Evolutionary conservation across 371 early-diverging fungal species (phyloP).

Genomic region (Apophysomyces sp.): DNA sequence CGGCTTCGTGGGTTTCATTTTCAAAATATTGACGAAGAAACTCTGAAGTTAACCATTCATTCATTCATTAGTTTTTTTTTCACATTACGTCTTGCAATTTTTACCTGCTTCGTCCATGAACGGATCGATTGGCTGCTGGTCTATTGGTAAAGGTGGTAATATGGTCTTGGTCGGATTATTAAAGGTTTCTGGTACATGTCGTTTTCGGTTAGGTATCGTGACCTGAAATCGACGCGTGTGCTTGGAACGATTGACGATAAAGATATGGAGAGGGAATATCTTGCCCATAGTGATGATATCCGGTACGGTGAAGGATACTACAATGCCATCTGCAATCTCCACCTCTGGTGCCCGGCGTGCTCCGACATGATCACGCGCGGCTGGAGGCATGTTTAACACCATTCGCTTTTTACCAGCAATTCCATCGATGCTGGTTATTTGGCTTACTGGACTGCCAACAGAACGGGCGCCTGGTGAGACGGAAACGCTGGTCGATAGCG

Average conservation of each 20-base stretch:
- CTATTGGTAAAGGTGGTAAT: constrained; percentile 49
- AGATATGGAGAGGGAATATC: constrained; percentile 70
- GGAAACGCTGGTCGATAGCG: constrained; percentile 19
- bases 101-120: constrained; percentile 64
- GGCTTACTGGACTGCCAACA: constrained; percentile 34
- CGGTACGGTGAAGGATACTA: constrained; percentile 64
- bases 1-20: constrained; percentile 69
- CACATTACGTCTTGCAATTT: no score
- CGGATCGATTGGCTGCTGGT: constrained; percentile 50
- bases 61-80: not conserved
- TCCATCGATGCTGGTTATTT: constrained; percentile 16
- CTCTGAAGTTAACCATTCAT: constrained; percentile 21
- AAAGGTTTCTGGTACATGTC: constrained; percentile 28
- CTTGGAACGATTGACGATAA: constrained; percentile 74
- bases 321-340: constrained; percentile 58
- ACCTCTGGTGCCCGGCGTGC: constrained; percentile 29
- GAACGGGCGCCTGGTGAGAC: constrained; percentile 44
- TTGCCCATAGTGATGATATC: constrained; percentile 49
- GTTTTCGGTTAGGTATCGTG: constrained; percentile 64
- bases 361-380: constrained; percentile 3
- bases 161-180: constrained; percentile 19
- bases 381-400: constrained; percentile 5
- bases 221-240: constrained; percentile 64
- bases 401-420: constrained; percentile 27
- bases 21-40: constrained; percentile 63